phyloP scores from a whole-genome alignment of 176 grass and related monocot species.

The Typha latifolia region DNA sequence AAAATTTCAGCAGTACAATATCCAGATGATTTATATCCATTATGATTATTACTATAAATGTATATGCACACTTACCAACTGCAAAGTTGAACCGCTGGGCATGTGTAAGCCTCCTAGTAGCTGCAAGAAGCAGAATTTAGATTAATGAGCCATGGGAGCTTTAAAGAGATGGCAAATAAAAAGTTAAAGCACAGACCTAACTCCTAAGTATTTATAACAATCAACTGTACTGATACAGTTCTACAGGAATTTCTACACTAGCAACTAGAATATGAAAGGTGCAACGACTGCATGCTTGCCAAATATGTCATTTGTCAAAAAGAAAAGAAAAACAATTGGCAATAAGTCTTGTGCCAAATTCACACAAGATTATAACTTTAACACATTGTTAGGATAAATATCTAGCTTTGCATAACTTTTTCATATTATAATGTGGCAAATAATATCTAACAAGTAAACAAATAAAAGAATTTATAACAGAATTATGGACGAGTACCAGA shows the following conservation, averaged over 20 bases:
- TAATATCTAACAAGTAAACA: neutral
- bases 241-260: too few relatives aligned
- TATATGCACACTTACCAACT: conserved; percentile 11
- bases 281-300: too few relatives aligned
- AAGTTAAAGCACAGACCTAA: too few relatives aligned
- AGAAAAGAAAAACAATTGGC: too few relatives aligned
- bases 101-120: conserved; percentile 13
- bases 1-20: neutral
- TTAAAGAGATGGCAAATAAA: neutral
- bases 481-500: conserved; percentile 14
- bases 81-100: conserved; percentile 15
- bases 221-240: too few relatives aligned
- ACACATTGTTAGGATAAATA: too few relatives aligned
- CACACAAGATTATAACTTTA: too few relatives aligned
- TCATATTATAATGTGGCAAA: neutral
- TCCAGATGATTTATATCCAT: neutral
- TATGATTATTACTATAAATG: neutral
- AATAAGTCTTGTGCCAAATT: too few relatives aligned
- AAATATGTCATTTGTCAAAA: too few relatives aligned
- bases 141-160: neutral
- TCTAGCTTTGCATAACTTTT: too few relatives aligned
- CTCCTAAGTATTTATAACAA: neutral
- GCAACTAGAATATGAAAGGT: too few relatives aligned
- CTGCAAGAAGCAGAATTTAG: conserved; percentile 7
- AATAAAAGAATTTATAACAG: neutral